Conservation (phyloP, 176 grass and related monocot genomes). For the Oryza meridionalis region DNA sequence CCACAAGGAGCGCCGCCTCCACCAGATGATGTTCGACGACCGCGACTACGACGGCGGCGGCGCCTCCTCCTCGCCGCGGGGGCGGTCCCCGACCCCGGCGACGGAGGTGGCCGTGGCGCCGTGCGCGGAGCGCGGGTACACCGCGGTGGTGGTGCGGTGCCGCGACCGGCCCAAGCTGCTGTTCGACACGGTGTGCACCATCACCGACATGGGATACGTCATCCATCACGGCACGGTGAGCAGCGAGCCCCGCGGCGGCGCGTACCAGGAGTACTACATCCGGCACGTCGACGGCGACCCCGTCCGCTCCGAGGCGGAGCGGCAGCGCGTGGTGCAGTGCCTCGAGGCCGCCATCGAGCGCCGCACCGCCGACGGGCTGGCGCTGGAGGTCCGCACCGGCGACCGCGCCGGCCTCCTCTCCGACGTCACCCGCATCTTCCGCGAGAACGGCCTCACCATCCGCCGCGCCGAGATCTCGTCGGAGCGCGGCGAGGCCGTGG, state of each 20-base stretch:
- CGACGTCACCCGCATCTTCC: constrained; percentile 77
- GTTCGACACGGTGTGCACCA: constrained; percentile 89
- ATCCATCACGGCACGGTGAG: constrained; percentile 74
- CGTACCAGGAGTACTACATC: constrained; percentile 97
- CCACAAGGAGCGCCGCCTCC: constrained; percentile 77
- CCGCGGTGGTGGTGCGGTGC: constrained; percentile 66
- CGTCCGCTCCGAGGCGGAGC: constrained; percentile 57
- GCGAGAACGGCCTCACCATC: constrained; percentile 85
- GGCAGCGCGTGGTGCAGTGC: constrained; percentile 58
- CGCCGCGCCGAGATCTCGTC: constrained; percentile 81
- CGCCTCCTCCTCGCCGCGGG: not conserved
- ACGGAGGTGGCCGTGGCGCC: constrained; percentile 64
- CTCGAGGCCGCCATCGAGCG: constrained; percentile 86
- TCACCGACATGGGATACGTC: constrained; percentile 89
- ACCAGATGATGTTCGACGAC: constrained; percentile 92
- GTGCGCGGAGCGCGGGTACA: constrained; percentile 74
- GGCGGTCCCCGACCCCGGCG: not conserved
- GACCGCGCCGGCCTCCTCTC: constrained; percentile 74
- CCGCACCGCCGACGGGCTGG: constrained; percentile 68
- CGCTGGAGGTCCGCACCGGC: constrained; percentile 63
- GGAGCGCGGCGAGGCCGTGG: constrained; percentile 52
- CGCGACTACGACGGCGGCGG: constrained; percentile 20
- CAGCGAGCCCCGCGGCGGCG: constrained; percentile 41
- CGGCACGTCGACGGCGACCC: constrained; percentile 68
- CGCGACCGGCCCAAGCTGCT: constrained; percentile 81